Evolutionary conservation across 2,329 filamentous ascomycete species (phyloP).

Genomic region (Alternaria tenuissima): DNA sequence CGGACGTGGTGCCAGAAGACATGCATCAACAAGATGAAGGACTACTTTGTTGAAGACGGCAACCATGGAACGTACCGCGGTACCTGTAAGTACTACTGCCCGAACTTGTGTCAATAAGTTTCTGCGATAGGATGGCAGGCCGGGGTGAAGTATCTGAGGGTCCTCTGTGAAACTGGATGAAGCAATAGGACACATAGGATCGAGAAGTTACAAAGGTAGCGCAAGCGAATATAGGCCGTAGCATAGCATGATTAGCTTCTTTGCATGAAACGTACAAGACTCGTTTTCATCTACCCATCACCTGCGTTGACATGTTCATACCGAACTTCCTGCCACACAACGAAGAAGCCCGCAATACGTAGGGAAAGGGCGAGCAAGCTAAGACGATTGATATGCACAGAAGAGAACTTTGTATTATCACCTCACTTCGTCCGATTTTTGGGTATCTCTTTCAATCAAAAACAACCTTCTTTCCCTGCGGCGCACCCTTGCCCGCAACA

Average conservation of each 20-base stretch:
- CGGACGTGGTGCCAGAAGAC: background rate
- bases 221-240: background rate
- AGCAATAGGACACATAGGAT: background rate
- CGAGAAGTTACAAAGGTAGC: background rate
- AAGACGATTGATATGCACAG: background rate
- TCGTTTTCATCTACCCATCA: background rate
- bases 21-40: background rate
- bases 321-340: too few species aligned
- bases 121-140: background rate
- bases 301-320: background rate
- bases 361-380: fast-evolving
- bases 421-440: background rate
- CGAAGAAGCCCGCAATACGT: background rate
- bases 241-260: background rate
- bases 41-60: background rate
- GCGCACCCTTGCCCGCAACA: conserved; percentile 52
- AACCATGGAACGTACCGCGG: background rate
- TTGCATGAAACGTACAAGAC: background rate
- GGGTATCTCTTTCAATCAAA: conserved; percentile 60
- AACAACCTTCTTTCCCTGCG: conserved; percentile 66
- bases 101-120: background rate
- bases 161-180: background rate
- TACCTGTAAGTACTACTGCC: conserved; percentile 2
- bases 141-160: too few species aligned
- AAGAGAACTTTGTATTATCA: background rate